Percentiles rank a stretch among this genome's conserved stretches.
phyloP scores from a whole-genome alignment of 2,329 filamentous ascomycete species.

The Aspergillus oerlinghausenensis region DNA sequence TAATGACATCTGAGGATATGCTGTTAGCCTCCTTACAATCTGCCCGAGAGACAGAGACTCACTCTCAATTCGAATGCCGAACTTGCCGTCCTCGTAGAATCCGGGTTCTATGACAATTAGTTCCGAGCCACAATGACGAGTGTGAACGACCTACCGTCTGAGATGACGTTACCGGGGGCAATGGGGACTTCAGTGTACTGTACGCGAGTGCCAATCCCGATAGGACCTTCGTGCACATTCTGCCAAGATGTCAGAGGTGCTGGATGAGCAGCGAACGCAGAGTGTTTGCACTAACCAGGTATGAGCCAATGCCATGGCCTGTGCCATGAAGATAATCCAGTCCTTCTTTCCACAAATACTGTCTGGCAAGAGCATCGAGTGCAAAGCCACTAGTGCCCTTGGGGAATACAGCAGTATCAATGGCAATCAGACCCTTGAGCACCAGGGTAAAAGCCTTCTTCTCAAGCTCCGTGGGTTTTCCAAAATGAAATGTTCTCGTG shows the following conservation, averaged over 20 bases:
- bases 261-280: not conserved
- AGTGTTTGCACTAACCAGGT: slow-evolving; percentile 47
- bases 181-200: slow-evolving; percentile 89
- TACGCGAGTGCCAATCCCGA: slow-evolving; percentile 88
- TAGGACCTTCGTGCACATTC: slow-evolving; percentile 96
- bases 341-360: slow-evolving; percentile 88
- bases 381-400: slow-evolving; percentile 94
- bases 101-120: slow-evolving; percentile 63
- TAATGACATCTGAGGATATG: slow-evolving; percentile 61
- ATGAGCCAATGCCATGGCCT: slow-evolving; percentile 92
- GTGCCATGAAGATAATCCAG: slow-evolving; percentile 96
- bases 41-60: slow-evolving; percentile 14
- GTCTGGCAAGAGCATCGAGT: slow-evolving; percentile 79
- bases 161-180: slow-evolving; percentile 88
- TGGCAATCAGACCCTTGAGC: slow-evolving; percentile 85
- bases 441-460: slow-evolving; percentile 89
- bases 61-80: slow-evolving; percentile 93
- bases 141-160: slow-evolving; percentile 52
- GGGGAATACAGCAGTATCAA: slow-evolving; percentile 83
- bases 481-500: slow-evolving; percentile 89
- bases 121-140: not conserved
- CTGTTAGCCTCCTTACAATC: slow-evolving; percentile 1
- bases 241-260: slow-evolving; percentile 21
- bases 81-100: slow-evolving; percentile 93
- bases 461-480: slow-evolving; percentile 75